Conservation (phyloP, 331 rosid species). For the Cydonia oblonga region DNA sequence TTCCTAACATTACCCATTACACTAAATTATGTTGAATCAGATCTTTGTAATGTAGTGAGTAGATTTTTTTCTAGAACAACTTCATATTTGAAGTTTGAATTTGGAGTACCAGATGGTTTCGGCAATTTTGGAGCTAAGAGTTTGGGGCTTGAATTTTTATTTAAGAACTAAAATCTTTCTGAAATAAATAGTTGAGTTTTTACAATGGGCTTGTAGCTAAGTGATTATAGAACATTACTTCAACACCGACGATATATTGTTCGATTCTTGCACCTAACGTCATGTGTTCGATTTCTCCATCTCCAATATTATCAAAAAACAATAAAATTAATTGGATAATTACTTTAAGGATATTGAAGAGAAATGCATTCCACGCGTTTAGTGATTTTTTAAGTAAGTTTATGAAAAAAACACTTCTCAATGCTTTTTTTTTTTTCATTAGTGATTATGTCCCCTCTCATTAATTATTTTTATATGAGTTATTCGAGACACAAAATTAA, state of each 20-base stretch:
- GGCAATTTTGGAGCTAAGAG: neutral
- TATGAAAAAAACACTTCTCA: neutral
- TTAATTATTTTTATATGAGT: neutral
- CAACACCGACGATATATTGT: neutral
- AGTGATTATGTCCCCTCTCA: neutral
- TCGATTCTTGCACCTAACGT: neutral
- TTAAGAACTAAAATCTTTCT: neutral
- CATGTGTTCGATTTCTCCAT: neutral
- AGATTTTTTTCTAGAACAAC: neutral
- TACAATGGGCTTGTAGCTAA: neutral
- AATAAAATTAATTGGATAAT: neutral
- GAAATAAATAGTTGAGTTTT: too few relatives aligned
- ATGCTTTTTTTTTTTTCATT: neutral
- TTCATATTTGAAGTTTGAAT: neutral
- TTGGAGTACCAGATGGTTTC: neutral
- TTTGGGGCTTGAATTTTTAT: neutral
- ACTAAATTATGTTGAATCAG: too few relatives aligned
- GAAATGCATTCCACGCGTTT: too few relatives aligned
- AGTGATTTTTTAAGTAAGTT: neutral
- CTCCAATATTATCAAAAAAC: neutral
- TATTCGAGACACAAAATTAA: too few relatives aligned
- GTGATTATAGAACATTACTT: neutral
- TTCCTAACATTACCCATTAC: too few relatives aligned
- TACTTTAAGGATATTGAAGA: neutral
- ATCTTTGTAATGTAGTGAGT: too few relatives aligned